Percentiles rank a stretch among this genome's conserved stretches.
Evolutionary conservation across 108 stramenopile genomes (phyloP).

Genomic region (Thalassiosira profunda): DNA sequence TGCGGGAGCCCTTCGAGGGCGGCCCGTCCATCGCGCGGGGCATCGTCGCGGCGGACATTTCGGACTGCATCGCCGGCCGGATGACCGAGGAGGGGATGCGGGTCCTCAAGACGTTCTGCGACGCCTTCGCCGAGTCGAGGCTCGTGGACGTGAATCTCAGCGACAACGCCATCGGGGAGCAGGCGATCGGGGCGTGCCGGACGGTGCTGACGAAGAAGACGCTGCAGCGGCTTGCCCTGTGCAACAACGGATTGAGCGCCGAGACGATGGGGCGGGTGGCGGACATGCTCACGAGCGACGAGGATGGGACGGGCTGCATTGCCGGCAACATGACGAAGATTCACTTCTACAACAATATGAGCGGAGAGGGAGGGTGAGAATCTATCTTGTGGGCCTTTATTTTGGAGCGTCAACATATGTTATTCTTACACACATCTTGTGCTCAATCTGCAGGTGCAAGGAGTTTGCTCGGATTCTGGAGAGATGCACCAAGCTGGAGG

Average conservation of each 20-base stretch:
- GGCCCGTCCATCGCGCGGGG: conserved; percentile 37
- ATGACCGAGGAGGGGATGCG: conserved; percentile 47
- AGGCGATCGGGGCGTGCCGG: conserved; percentile 44
- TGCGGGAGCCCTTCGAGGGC: conserved; percentile 33
- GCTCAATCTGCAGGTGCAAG: conserved; percentile 16
- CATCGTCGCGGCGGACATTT: conserved; percentile 39
- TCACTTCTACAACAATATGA: conserved; percentile 68
- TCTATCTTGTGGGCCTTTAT: background rate
- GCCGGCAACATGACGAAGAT: conserved; percentile 47
- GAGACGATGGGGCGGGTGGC: conserved; percentile 50
- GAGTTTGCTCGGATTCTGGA: conserved; percentile 51
- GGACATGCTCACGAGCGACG: conserved; percentile 48
- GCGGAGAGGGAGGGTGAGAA: conserved; percentile 49
- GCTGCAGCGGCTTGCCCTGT: conserved; percentile 38
- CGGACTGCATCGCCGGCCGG: conserved; percentile 48
- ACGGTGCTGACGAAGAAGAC: conserved; percentile 40
- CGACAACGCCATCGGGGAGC: conserved; percentile 58
- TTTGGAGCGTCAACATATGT: background rate
- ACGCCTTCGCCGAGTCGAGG: conserved; percentile 44
- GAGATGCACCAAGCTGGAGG: conserved; percentile 38
- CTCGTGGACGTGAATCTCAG: conserved; percentile 49
- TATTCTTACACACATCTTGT: background rate
- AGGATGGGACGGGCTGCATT: conserved; percentile 43
- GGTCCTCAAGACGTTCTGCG: conserved; percentile 43
- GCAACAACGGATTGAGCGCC: conserved; percentile 49